Evolutionary conservation across 2,329 filamentous ascomycete genomes (phyloP).

Genomic region (Hortaea sp.): DNA sequence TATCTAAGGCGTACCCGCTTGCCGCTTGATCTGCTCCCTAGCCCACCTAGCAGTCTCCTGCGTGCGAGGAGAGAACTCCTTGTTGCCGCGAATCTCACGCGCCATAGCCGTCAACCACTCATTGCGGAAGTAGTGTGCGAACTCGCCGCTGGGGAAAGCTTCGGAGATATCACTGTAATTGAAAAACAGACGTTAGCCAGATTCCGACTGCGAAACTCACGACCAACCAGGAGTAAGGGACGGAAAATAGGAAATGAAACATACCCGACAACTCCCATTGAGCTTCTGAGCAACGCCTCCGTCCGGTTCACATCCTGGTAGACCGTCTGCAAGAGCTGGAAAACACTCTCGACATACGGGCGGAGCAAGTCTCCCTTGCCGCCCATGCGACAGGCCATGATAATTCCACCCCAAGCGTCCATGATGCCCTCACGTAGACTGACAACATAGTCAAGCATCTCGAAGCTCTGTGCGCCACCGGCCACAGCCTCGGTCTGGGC

Average conservation of each 20-base stretch:
- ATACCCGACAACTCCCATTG: slow-evolving; percentile 95
- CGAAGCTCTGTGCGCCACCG: slow-evolving; percentile 48
- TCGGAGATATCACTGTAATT: slow-evolving; percentile 73
- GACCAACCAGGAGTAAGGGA: background rate
- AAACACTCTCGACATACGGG: slow-evolving; percentile 75
- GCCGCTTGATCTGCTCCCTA: slow-evolving; percentile 92
- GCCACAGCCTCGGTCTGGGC: slow-evolving; percentile 52
- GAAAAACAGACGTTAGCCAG: slow-evolving; percentile 26
- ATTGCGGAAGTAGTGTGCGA: slow-evolving; percentile 72
- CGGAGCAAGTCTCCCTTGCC: slow-evolving; percentile 62
- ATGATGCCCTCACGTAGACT: slow-evolving; percentile 95
- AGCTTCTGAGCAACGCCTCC: slow-evolving; percentile 82
- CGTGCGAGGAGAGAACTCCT: slow-evolving; percentile 74
- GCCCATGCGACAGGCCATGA: slow-evolving; percentile 82
- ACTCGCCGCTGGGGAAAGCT: slow-evolving; percentile 82
- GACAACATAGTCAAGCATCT: slow-evolving; percentile 95
- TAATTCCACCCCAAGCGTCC: slow-evolving; percentile 97
- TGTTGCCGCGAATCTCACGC: slow-evolving; percentile 81
- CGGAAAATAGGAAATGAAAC: slow-evolving; percentile 21
- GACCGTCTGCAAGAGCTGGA: slow-evolving; percentile 73
- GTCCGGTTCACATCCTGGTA: slow-evolving; percentile 77
- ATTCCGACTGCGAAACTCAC: background rate
- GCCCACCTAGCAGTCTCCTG: slow-evolving; percentile 95
- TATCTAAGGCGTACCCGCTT: slow-evolving; percentile 37
- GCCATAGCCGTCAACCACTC: slow-evolving; percentile 87